phyloP scores from a whole-genome alignment of 352 stramenopile species.

The Phytophthora pistaciae region DNA sequence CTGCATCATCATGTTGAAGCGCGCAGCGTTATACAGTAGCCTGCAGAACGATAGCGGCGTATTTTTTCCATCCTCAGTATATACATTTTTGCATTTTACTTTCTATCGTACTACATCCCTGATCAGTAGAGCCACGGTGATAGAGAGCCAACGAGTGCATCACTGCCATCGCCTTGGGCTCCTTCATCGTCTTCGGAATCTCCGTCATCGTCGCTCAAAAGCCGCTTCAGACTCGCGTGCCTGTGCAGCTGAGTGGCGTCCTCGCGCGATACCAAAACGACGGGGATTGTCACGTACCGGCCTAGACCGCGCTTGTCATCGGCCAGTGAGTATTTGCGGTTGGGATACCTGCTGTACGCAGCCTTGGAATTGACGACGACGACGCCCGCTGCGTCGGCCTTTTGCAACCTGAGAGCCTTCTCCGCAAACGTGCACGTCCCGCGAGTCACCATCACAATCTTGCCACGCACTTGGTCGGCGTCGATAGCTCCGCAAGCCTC shows the following conservation, averaged over 20 bases:
- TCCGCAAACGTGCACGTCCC: constrained; percentile 82
- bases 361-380: constrained; percentile 80
- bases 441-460: constrained; percentile 74
- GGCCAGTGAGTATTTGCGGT: constrained; percentile 73
- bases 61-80: constrained; percentile 18
- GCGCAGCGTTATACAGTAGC: too few relatives aligned
- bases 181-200: neutral
- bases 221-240: constrained; percentile 24
- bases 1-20: too few relatives aligned
- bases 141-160: constrained; percentile 53
- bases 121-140: constrained; percentile 70
- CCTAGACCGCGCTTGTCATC: constrained; percentile 61
- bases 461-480: constrained; percentile 47
- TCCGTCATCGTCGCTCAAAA: constrained; percentile 18
- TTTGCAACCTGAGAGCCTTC: constrained; percentile 76
- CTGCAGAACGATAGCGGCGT: neutral
- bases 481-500: constrained; percentile 57
- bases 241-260: constrained; percentile 62
- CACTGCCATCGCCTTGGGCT: constrained; percentile 3
- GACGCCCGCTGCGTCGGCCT: constrained; percentile 60
- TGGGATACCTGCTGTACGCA: constrained; percentile 42
- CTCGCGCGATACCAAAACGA: constrained; percentile 71
- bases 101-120: constrained; percentile 31
- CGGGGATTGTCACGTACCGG: constrained; percentile 62
- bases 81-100: constrained; percentile 33